Base-by-base conservation (phyloP, 2,329 filamentous ascomycete genomes). In the Coniochaeta ligniaria region DNA sequence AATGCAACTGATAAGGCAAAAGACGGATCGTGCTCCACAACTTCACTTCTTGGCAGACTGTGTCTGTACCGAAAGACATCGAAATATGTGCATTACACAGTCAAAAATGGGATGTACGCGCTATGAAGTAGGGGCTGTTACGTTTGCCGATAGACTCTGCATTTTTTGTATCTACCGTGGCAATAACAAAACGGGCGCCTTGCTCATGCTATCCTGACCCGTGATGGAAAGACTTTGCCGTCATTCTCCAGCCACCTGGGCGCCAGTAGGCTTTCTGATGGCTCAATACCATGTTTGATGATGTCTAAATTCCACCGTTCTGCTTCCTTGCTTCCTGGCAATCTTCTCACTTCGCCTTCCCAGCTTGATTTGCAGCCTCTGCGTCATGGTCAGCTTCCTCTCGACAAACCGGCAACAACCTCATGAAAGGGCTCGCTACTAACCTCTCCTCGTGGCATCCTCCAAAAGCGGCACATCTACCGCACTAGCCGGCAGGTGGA, bases 361-460 rank as follows among this genome's bases (percentile, higher is more conserved):
- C 79, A 58, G 82, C 79, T 66, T 84, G 82, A 59, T 82, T 81
- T 45, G 82, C 78, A 20, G 83, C 83, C 75, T 86, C 83, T 85
- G 65, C 62, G 58, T 4, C 55, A 57, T 12, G 4, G 36, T 58
- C 31, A 58, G 56, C 56, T 3, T 24, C 7, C 24, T 6, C 43
- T 20, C 38, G 20, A 6, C 17, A 3, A 3, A 14, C 3, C 12
- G 6, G 3, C 43, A 6, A 41, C 24, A 33, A 41, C 17, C n/a
- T 14, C 54, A 36, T 26, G 8, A 22, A 35, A 16, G 20, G n/a
- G n/a, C 4, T n/a, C n/a, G n/a, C n/a, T 31, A 67, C 76, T 69
- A 77, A 91, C 91, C 91, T 86, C 91, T 87, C 74, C 91, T 85
- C 62, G 91, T 96, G 22, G 93, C 93, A 78, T 97, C 93, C 78